Percentiles rank a stretch among this genome's conserved stretches.
Evolutionary conservation across 371 early-diverging fungal species (phyloP).

Genomic region (Mucor irregularis): DNA sequence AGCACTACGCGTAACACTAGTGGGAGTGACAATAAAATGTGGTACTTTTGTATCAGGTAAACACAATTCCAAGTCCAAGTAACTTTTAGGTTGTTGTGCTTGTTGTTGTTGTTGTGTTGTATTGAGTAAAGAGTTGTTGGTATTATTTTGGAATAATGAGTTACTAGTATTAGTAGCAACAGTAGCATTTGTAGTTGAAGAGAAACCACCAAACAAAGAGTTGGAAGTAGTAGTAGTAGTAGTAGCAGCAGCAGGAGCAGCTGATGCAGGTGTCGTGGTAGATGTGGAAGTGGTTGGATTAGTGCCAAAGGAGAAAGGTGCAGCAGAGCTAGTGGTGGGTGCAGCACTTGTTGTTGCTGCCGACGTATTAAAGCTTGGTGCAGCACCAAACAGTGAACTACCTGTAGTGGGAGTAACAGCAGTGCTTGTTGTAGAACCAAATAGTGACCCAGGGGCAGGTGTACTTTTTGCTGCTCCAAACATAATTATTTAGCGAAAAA

Average conservation of each 20-base stretch:
- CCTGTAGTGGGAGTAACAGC: not conserved
- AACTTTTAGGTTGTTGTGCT: constrained; percentile 15
- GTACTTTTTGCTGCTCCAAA: constrained; percentile 2
- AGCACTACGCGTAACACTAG: constrained; percentile 24
- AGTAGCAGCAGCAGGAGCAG: not conserved
- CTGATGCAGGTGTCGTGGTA: not conserved
- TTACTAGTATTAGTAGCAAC: not conserved
- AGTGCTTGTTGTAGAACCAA: constrained; percentile 5
- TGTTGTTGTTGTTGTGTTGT: constrained; percentile 26
- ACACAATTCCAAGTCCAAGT: constrained; percentile 17
- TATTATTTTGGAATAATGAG: not conserved
- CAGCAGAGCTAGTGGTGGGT: not conserved
- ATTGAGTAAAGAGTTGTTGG: not conserved
- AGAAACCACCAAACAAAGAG: not conserved
- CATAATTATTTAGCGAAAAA: not conserved
- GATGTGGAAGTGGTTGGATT: too few relatives aligned
- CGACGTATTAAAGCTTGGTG: not conserved
- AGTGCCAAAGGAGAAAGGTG: too few relatives aligned
- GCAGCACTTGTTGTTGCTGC: not conserved
- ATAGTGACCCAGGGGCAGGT: not conserved
- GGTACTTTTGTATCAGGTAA: constrained; percentile 20
- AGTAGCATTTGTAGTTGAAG: not conserved
- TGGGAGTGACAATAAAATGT: constrained; percentile 9
- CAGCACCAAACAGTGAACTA: not conserved
- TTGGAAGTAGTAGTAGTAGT: not conserved